Percentiles rank a stretch among this genome's conserved stretches.
These are phyloP conservation scores for Coemansia sp. DNA, from an alignment of 192 early-diverging fungal species.

Conservation along the genomic window DNA sequence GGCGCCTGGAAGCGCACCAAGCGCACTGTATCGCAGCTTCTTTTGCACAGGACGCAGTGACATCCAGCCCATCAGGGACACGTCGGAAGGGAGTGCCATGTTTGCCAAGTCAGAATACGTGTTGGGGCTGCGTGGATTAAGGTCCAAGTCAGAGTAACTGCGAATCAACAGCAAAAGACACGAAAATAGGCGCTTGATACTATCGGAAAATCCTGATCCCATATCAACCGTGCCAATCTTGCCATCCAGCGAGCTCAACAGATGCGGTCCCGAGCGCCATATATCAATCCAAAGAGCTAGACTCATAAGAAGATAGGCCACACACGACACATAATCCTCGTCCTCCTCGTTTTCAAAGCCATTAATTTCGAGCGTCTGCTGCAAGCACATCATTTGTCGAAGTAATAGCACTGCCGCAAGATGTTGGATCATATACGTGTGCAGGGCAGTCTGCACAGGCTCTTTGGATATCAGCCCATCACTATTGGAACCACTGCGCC, in stretches of 20 bases:
- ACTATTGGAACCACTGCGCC: neutral
- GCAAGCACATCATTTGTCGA: conserved; percentile 24
- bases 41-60: conserved; percentile 27
- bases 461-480: neutral
- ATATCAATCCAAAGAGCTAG: conserved; percentile 43
- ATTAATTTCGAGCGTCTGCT: conserved; percentile 19
- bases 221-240: neutral
- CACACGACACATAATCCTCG: neutral
- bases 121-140: neutral
- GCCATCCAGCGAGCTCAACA: neutral
- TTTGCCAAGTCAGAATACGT: neutral
- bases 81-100: conserved; percentile 36
- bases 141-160: conserved; percentile 1
- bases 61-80: conserved; percentile 43
- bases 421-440: conserved; percentile 20
- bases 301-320: conserved; percentile 30
- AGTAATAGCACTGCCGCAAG: conserved; percentile 32
- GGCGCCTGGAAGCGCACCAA: neutral
- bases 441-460: neutral
- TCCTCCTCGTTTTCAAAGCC: neutral
- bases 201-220: conserved; percentile 1
- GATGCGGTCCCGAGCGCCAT: conserved; percentile 28
- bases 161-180: conserved; percentile 12
- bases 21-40: conserved; percentile 18
- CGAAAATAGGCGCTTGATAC: neutral